Base-by-base conservation (phyloP, 2,329 filamentous ascomycete genomes). In the Pseudocercospora fuligena region DNA sequence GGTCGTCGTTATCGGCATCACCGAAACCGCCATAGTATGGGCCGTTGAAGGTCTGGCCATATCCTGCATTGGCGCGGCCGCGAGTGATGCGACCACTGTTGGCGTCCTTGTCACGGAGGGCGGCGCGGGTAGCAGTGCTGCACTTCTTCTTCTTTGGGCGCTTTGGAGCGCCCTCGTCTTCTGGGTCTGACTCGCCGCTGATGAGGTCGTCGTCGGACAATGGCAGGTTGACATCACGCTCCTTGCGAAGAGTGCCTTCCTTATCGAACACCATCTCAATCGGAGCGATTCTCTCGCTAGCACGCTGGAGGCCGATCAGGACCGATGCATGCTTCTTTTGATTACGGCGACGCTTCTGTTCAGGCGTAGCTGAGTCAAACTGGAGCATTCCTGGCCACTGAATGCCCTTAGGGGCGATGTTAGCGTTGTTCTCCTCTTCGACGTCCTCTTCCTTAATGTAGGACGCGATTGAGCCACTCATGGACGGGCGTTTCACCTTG, bases 301-400 rank as follows among this genome's bases (percentile, higher is more conserved):
- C 88, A 61, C 84, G 78, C 72, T 89, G 85, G 78, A 94, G 88
- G 66, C 87, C 86, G 63, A 87, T 83, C 23, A 93, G 80, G n/a
- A 92, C 88, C 0, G 88, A 89, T n/a, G 83, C 84, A 62, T 90
- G 87, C 77, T 94, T 94, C 73, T 90, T 88, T 78, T 94, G 92
- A 75, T 94, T 94, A 60, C 92, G 85, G 80, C 88, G 92, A 54
- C 89, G 86, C 72, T 88, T 90, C 84, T 91, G 90, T 67, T 90
- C 87, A 16, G 88, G 85, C 4, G 89, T 91, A 4, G 92, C 92
- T 61, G 92, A 88, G 77, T 94, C 92, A 75, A 94, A 93, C n/a
- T 92, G 84, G 61, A 87, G 86, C 91, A 94, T 94, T 19, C 92
- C 92, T 2, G 90, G 89, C 84, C 89, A 93, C 56, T 88, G 82